These are phyloP conservation scores for Eucalyptus tenuipes DNA, from an alignment of 345 rosid genomes.

Conservation along the genomic window DNA sequence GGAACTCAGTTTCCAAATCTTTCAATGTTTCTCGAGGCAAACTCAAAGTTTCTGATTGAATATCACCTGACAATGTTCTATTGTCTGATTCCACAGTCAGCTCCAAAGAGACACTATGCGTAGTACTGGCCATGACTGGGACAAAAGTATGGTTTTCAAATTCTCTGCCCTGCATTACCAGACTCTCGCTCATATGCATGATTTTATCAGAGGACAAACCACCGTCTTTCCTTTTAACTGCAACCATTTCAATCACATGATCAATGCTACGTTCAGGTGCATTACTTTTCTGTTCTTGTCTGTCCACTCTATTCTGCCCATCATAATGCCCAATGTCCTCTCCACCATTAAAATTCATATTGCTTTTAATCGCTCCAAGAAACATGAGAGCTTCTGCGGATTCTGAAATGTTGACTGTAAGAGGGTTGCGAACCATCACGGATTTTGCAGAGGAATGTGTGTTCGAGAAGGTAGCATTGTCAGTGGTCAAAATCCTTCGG, in stretches of 20 bases:
- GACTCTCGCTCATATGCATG: neutral
- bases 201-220: neutral
- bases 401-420: constrained; percentile 34
- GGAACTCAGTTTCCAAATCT: neutral
- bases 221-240: constrained; percentile 4
- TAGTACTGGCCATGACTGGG: neutral
- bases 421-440: constrained; percentile 42
- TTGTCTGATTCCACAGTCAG: constrained; percentile 6
- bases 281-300: neutral
- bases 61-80: neutral
- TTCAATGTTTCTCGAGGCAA: neutral
- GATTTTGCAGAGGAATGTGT: constrained; percentile 21
- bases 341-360: neutral
- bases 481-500: neutral
- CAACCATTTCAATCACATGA: constrained; percentile 1
- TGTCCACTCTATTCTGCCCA: neutral
- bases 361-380: constrained; percentile 9
- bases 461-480: neutral
- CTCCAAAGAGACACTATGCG: neutral
- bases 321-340: neutral
- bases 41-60: neutral
- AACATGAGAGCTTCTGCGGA: neutral
- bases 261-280: neutral
- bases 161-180: neutral
- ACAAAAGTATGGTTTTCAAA: neutral